These are phyloP conservation scores for Penicillium arizonense DNA, from an alignment of 495 filamentous ascomycete genomes.

Conservation along the genomic window DNA sequence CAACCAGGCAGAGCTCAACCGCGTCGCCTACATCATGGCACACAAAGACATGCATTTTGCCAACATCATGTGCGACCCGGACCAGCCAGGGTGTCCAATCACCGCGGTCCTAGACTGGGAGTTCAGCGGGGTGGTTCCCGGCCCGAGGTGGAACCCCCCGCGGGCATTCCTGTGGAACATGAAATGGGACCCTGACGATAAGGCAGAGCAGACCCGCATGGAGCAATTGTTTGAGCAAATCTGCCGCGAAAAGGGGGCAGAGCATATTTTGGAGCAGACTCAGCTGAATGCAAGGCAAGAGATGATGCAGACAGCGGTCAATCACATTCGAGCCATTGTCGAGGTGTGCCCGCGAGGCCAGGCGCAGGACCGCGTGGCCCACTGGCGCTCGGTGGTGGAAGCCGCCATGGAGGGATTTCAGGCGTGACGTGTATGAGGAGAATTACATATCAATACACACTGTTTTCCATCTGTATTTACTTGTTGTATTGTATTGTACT, in stretches of 20 bases:
- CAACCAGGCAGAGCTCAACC: conserved; percentile 18
- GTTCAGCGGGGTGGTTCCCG: conserved; percentile 32
- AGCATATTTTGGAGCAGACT: conserved; percentile 3
- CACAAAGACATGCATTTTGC: conserved; percentile 41
- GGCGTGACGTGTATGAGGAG: not conserved
- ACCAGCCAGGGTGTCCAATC: conserved; percentile 17
- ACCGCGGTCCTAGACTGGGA: conserved; percentile 41
- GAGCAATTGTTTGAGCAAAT: conserved; percentile 19
- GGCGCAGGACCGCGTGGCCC: conserved; percentile 6
- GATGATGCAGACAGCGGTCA: conserved; percentile 14
- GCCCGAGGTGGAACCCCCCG: conserved; percentile 27
- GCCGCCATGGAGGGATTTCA: conserved; percentile 8
- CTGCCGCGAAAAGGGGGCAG: conserved; percentile 7
- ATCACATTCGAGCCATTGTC: conserved; percentile 19
- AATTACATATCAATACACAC: too few relatives aligned
- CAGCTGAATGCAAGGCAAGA: conserved; percentile 11
- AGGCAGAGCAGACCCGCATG: conserved; percentile 21
- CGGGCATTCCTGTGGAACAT: conserved; percentile 32
- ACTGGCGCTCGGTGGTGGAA: conserved; percentile 13
- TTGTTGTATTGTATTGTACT: too few relatives aligned
- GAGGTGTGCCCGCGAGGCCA: conserved; percentile 17
- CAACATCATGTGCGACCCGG: conserved; percentile 32
- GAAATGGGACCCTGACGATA: conserved; percentile 13
- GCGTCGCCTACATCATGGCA: conserved; percentile 20
- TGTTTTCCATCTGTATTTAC: too few relatives aligned